Conservation (phyloP, 768 basidiomycete genomes). For the Suillus placidus region DNA sequence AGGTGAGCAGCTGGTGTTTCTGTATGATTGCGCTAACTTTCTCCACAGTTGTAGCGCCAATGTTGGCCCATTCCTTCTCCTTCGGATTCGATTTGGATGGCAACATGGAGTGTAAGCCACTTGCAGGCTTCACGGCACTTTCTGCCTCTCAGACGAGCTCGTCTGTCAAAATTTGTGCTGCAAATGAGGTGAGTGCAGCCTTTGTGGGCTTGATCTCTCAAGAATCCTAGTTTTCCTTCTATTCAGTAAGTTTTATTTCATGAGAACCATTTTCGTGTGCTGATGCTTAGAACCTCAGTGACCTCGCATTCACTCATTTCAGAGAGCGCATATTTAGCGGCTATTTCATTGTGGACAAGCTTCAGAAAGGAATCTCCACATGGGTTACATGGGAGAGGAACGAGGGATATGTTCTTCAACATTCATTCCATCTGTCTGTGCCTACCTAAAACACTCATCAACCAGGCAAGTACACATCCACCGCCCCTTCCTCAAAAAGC, state of each 20-base stretch:
- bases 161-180: no score
- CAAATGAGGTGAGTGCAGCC: no score
- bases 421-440: conserved; percentile 9
- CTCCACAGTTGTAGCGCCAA: no score
- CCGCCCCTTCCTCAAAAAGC: conserved; percentile 45
- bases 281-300: conserved; percentile 37
- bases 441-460: background rate
- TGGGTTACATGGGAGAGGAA: conserved; percentile 63
- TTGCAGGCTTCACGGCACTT: no score
- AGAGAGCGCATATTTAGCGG: conserved; percentile 53
- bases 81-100: no score
- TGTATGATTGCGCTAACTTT: no score
- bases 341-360: conserved; percentile 41
- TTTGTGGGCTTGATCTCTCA: no score
- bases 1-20: no score
- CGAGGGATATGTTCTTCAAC: conserved; percentile 31
- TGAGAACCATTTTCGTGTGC: conserved; percentile 2
- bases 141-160: no score
- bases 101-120: no score
- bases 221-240: conserved; percentile 38
- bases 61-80: no score
- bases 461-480: conserved; percentile 41
- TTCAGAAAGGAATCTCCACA: conserved; percentile 47
- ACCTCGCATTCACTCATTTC: conserved; percentile 62
- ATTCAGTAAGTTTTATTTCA: conserved; percentile 47